phyloP scores from a whole-genome alignment of 2,329 filamentous ascomycete genomes.

The Mollisia scopiformis region DNA sequence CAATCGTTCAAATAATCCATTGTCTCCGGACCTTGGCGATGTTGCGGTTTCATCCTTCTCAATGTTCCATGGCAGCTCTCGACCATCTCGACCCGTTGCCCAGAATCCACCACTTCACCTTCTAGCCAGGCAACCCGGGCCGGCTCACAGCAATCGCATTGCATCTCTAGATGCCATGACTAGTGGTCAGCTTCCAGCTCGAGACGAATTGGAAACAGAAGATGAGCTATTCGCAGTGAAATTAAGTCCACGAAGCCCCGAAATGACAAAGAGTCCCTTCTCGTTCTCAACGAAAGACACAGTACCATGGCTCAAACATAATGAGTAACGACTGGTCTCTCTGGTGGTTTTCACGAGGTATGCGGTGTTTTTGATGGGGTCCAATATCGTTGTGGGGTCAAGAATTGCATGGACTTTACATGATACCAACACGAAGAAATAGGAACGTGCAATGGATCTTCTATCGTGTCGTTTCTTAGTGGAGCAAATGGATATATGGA shows the following conservation, averaged over 20 bases:
- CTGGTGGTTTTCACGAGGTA: conserved; percentile 4
- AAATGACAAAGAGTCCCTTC: conserved; percentile 85
- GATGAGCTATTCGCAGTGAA: conserved; percentile 88
- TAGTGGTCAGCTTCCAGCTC: conserved; percentile 37
- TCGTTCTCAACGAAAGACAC: conserved; percentile 45
- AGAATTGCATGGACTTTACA: not conserved
- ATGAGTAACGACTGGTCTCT: conserved; percentile 20
- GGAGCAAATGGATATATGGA: not conserved
- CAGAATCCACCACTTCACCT: conserved; percentile 33
- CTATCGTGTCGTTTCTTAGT: not conserved
- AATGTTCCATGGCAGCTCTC: conserved; percentile 52
- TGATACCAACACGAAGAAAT: not conserved
- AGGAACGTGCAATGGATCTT: not conserved
- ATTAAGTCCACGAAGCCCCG: conserved; percentile 83
- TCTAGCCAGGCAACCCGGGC: conserved; percentile 26
- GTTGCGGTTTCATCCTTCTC: conserved; percentile 66
- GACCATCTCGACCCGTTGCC: conserved; percentile 43
- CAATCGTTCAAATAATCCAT: conserved; percentile 40
- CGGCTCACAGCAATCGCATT: conserved; percentile 27
- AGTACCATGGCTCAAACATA: conserved; percentile 32
- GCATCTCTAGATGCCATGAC: conserved; percentile 41
- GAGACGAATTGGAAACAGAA: conserved; percentile 56
- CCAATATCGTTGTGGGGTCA: not conserved
- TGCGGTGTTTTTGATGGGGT: conserved; percentile 8
- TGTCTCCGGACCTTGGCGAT: conserved; percentile 66